These are phyloP conservation scores for Torrubiella hemipterigena DNA, from an alignment of 2,329 filamentous ascomycete species.

Conservation along the genomic window DNA sequence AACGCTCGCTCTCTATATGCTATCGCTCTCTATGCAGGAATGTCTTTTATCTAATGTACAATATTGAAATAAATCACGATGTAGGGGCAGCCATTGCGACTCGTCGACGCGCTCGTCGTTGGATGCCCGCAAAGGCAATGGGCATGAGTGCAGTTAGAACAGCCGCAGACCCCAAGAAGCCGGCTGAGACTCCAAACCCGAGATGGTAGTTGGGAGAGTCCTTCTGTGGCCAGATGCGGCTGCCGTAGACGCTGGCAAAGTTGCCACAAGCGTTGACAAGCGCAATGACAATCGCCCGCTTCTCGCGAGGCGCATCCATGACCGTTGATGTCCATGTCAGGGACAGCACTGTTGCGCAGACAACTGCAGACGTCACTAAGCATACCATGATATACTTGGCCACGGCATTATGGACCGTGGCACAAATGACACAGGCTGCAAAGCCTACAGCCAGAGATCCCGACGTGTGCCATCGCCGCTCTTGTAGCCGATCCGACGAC, in stretches of 20 bases:
- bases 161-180: constrained; percentile 13
- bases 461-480: constrained; percentile 12
- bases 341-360: constrained; percentile 14
- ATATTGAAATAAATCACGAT: too few relatives aligned
- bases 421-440: constrained; percentile 11
- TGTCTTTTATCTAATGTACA: too few relatives aligned
- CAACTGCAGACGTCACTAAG: constrained; percentile 14
- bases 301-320: constrained; percentile 15
- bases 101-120: too few relatives aligned
- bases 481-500: constrained; percentile 10
- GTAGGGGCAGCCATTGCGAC: too few relatives aligned
- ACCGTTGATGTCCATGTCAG: constrained; percentile 16
- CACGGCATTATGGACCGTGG: constrained; percentile 9
- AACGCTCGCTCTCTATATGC: too few relatives aligned
- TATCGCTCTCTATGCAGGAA: too few relatives aligned
- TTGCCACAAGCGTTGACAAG: constrained; percentile 19
- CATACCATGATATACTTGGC: constrained; percentile 18
- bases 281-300: constrained; percentile 18
- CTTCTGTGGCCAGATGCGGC: constrained; percentile 15
- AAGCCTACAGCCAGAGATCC: constrained; percentile 11
- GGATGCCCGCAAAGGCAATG: constrained; percentile 8
- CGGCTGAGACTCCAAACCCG: constrained; percentile 17
- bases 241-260: constrained; percentile 18
- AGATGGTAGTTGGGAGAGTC: constrained; percentile 14
- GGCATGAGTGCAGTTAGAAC: constrained; percentile 13